Evolutionary conservation across 2,329 filamentous ascomycete species (phyloP).

Genomic region (Claviceps monticola): DNA sequence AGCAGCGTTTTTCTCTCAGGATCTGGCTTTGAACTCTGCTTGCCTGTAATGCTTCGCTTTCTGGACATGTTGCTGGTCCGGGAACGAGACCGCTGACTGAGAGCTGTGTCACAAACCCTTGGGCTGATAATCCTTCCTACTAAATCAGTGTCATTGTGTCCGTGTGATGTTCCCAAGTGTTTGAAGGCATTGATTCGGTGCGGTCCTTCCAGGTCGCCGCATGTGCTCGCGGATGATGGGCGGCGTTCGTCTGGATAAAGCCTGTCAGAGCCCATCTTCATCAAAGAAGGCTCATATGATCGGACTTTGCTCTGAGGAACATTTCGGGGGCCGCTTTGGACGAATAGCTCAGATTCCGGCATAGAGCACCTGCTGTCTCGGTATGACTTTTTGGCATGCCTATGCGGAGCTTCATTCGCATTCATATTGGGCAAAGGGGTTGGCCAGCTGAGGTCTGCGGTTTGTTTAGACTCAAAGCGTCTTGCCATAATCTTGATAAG

Average conservation of each 20-base stretch:
- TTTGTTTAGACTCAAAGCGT: not conserved
- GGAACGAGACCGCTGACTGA: slow-evolving; percentile 12
- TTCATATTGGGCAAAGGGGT: not conserved
- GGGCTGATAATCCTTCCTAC: not conserved
- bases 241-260: not conserved
- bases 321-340: not conserved
- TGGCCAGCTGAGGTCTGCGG: not conserved
- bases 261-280: not conserved
- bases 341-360: not conserved
- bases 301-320: not conserved
- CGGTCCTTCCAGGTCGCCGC: slow-evolving; percentile 20
- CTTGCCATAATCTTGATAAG: not conserved
- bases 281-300: not conserved
- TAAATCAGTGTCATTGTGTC: not conserved
- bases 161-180: not conserved
- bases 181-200: slow-evolving; percentile 10
- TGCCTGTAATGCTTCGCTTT: slow-evolving; percentile 13
- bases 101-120: not conserved
- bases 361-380: not conserved
- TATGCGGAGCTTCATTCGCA: not conserved
- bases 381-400: not conserved
- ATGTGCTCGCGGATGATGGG: slow-evolving; percentile 12
- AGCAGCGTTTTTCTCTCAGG: slow-evolving; percentile 15
- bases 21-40: slow-evolving; percentile 7
- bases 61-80: slow-evolving; percentile 20